These are phyloP conservation scores for Thelephora aurantiotincta DNA, from an alignment of 768 basidiomycete genomes.

Conservation along the genomic window DNA sequence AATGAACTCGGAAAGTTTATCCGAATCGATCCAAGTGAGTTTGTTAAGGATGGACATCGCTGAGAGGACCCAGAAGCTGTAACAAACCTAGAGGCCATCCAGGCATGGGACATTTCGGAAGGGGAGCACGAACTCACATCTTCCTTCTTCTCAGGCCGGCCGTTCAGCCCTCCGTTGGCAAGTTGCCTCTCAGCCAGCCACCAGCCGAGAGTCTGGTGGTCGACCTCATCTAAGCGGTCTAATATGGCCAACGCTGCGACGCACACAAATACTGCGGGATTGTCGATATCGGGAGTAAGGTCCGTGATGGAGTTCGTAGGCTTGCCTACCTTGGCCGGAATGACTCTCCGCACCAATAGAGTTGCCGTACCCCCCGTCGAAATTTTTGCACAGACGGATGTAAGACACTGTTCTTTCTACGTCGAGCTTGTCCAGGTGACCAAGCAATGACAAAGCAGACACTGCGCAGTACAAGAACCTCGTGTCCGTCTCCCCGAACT, in stretches of 20 bases:
- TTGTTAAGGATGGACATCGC: slow-evolving; percentile 73
- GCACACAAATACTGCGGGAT: slow-evolving; percentile 69
- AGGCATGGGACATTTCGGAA: neutral
- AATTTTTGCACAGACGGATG: slow-evolving; percentile 71
- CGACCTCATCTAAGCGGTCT: slow-evolving; percentile 67
- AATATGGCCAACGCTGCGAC: slow-evolving; percentile 79
- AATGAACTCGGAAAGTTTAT: slow-evolving; percentile 70
- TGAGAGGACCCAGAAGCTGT: slow-evolving; percentile 94
- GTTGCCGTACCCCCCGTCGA: slow-evolving; percentile 90
- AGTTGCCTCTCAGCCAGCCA: slow-evolving; percentile 93
- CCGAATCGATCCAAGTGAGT: slow-evolving; percentile 75
- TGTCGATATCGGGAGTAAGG: neutral
- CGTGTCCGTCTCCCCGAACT: slow-evolving; percentile 86
- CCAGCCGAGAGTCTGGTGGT: slow-evolving; percentile 71
- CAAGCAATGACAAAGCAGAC: slow-evolving; percentile 68
- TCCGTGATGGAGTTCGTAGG: neutral
- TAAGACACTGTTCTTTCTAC: slow-evolving; percentile 54
- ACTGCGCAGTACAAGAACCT: slow-evolving; percentile 87
- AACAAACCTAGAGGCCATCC: slow-evolving; percentile 69
- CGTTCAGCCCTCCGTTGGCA: slow-evolving; percentile 88
- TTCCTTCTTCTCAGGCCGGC: slow-evolving; percentile 94
- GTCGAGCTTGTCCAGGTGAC: slow-evolving; percentile 56
- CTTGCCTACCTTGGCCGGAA: slow-evolving; percentile 61
- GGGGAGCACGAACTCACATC: slow-evolving; percentile 48
- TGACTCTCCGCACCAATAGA: slow-evolving; percentile 84